A percentile compares a stretch with the other conserved stretches of the same genome.
phyloP scores from a whole-genome alignment of 768 basidiomycete genomes.

The Pleurotus salmoneostramineus region DNA sequence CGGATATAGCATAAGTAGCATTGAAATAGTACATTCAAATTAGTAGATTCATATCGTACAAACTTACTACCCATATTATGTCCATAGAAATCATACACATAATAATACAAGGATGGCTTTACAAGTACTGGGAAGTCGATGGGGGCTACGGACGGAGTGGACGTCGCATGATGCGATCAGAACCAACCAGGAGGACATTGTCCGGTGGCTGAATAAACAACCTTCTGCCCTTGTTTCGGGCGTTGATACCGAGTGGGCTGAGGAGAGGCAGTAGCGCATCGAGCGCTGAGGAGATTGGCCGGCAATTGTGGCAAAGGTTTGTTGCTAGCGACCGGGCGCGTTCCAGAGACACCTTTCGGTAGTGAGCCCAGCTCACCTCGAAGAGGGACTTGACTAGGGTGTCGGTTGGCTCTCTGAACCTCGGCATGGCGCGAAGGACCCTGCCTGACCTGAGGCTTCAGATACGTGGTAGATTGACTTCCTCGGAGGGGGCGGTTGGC shows the following conservation, averaged over 20 bases:
- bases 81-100: too few species aligned
- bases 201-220: not conserved
- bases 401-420: not conserved
- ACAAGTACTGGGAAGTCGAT: not conserved
- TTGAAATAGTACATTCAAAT: too few species aligned
- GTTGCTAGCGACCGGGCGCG: not conserved
- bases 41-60: too few species aligned
- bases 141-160: not conserved
- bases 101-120: too few species aligned
- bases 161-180: not conserved
- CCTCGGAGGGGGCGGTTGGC: not conserved
- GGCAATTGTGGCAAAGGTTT: conserved; percentile 2
- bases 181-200: not conserved
- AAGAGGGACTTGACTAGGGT: not conserved
- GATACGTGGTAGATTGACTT: not conserved
- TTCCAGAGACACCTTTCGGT: not conserved
- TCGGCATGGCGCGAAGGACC: not conserved
- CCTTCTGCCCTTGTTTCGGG: not conserved
- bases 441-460: not conserved
- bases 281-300: not conserved
- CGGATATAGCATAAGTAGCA: too few species aligned
- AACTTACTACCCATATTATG: too few species aligned
- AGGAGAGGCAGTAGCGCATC: too few species aligned
- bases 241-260: not conserved
- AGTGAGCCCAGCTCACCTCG: not conserved